Conservation (phyloP, 768 basidiomycete genomes). For the Fomitopsis serialis region DNA sequence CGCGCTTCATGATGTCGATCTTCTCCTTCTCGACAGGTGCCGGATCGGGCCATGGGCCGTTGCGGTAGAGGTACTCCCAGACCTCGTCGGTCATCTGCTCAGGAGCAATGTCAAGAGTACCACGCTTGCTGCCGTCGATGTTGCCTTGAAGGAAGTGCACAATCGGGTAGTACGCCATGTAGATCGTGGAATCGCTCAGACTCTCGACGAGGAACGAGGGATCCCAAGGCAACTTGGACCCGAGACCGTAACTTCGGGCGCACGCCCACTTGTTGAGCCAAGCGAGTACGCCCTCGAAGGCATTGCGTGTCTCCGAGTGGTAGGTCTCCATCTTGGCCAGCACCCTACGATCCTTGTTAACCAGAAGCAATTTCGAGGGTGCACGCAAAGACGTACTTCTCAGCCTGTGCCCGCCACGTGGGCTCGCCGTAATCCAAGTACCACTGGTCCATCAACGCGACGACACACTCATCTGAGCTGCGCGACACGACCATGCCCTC, state of each 20-base stretch:
- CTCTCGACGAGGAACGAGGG: constrained; percentile 95
- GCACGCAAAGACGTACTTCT: constrained; percentile 49
- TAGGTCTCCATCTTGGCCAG: constrained; percentile 87
- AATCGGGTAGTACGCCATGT: constrained; percentile 98
- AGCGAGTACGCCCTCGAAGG: constrained; percentile 83
- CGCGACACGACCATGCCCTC: constrained; percentile 87
- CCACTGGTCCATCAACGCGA: constrained; percentile 99
- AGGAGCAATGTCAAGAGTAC: constrained; percentile 78
- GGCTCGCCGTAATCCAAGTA: constrained; percentile 96
- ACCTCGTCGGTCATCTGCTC: constrained; percentile 97
- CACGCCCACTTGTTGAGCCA: constrained; percentile 99
- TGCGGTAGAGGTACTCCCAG: constrained; percentile 90
- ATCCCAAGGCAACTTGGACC: constrained; percentile 96
- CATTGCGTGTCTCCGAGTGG: constrained; percentile 85
- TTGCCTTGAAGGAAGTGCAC: constrained; percentile 85
- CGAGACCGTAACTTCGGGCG: constrained; percentile 94
- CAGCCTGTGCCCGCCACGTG: constrained; percentile 80
- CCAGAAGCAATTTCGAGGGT: background rate
- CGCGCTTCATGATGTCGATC: constrained; percentile 79
- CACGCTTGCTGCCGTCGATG: constrained; percentile 74
- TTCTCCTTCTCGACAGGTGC: constrained; percentile 69
- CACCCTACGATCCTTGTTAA: constrained; percentile 40
- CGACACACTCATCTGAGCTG: constrained; percentile 95
- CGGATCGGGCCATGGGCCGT: constrained; percentile 67
- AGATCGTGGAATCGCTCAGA: constrained; percentile 95